Evolutionary conservation across 129 eudicot species (phyloP).

Genomic region (Arctium lappa): DNA sequence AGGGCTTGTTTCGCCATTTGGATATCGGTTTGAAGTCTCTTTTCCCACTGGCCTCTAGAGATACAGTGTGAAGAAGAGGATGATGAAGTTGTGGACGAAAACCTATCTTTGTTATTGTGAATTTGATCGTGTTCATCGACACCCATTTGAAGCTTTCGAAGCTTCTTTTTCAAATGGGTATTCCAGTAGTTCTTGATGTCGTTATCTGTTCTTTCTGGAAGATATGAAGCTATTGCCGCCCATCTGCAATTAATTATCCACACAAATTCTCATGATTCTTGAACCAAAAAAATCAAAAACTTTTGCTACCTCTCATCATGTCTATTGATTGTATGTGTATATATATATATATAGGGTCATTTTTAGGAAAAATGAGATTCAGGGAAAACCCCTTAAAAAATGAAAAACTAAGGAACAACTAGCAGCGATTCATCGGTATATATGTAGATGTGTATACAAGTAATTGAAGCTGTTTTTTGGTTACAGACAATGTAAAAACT

Average conservation of each 20-base stretch:
- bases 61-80: conserved; percentile 40
- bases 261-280: not conserved
- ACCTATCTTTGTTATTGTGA: conserved; percentile 24
- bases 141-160: conserved; percentile 48
- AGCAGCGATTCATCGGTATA: no score
- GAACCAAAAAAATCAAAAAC: not conserved
- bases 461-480: no score
- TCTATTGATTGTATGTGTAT: not conserved
- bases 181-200: conserved; percentile 73
- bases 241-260: conserved; percentile 35
- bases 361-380: no score
- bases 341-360: no score
- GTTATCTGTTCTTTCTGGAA: conserved; percentile 71
- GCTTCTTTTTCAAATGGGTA: conserved; percentile 62
- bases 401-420: no score
- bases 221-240: conserved; percentile 82
- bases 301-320: not conserved
- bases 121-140: conserved; percentile 2
- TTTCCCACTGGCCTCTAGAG: conserved; percentile 73
- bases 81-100: conserved; percentile 31
- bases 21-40: conserved; percentile 56
- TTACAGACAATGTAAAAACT: not conserved
- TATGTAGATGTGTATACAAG: no score
- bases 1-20: conserved; percentile 64
- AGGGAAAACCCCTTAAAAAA: no score